Evolutionary conservation across 139 green algal genomes (phyloP), one percentile per base, ranked within the genome.

Genomic region (Bryopsis sp.): DNA sequence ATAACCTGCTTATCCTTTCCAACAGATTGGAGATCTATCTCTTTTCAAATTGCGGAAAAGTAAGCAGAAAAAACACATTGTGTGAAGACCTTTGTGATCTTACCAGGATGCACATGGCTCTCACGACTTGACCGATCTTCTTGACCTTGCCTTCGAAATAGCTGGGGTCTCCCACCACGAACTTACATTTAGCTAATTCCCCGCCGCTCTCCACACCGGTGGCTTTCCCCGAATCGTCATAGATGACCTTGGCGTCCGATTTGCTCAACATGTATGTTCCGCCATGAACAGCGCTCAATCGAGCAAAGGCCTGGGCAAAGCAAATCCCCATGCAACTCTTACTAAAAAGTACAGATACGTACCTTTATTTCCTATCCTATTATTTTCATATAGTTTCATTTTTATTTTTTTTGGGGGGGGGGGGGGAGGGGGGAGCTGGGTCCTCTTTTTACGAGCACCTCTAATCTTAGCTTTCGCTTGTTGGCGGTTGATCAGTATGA

Each of bases 251-350:
- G 2, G 78, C 85, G 62, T 95, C 92, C 4, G 84, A 79, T 76
- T 94, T 94, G 74, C 81, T 80, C 34, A 99, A 90, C 94, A 99
- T 99, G 87, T 99, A 99, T 28, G 93, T 97, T 64, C 94, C 94
- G 19, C 94, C 94, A 69, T 97, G 95, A 71, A 99, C 94, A 0
- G 94, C 94, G 3, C 75, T 87, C 50, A 99, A 80, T 26, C 94
- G 84, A 0, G 94, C 94, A 84, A 99, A 99, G 1, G 86, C 88
- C 88, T 97, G 89, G 58, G 54, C 43, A 54, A 11, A 54, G 15
- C 43, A 54, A n/a, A n/a, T n/a, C n/a, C n/a, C n/a, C n/a, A n/a
- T n/a, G n/a, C n/a, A n/a, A n/a, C n/a, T n/a, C n/a, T n/a, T n/a
- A n/a, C n/a, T n/a, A n/a, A n/a, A n/a, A n/a, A n/a, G n/a, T n/a